Percentiles rank a stretch among this genome's conserved stretches.
These are phyloP conservation scores for Phtheirospermum japonicum DNA, from an alignment of 257 asterid genomes.

Conservation along the genomic window DNA sequence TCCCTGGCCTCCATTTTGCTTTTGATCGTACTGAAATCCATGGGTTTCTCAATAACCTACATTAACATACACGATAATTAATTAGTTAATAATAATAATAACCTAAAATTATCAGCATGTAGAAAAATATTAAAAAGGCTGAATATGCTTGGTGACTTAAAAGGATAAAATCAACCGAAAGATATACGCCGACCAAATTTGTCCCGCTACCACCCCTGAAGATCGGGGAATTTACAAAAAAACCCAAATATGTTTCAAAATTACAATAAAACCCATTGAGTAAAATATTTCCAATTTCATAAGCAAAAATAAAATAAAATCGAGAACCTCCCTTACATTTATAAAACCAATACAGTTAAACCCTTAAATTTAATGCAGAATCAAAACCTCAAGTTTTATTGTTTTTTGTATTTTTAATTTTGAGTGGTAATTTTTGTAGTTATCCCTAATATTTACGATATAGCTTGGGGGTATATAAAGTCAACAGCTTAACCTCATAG, in stretches of 20 bases:
- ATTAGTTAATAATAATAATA: conserved; percentile 15
- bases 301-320: background rate
- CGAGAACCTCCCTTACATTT: background rate
- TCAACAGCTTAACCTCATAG: conserved; percentile 25
- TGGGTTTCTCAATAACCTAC: conserved; percentile 93
- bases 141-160: conserved; percentile 24
- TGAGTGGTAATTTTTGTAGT: background rate
- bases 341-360: background rate
- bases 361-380: background rate
- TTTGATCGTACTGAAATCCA: conserved; percentile 88
- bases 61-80: conserved; percentile 2
- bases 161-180: background rate
- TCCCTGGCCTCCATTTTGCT: conserved; percentile 87
- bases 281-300: background rate
- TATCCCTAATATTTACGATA: background rate
- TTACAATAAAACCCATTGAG: background rate
- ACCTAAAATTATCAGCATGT: background rate
- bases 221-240: too few species aligned
- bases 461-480: background rate
- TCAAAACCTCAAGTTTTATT: background rate
- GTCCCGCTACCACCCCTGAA: background rate
- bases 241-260: background rate
- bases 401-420: too few species aligned
- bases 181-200: background rate
- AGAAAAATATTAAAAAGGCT: background rate